A percentile compares a stretch with the other conserved stretches of the same genome.
These are phyloP conservation scores for Meira nashicola DNA, from an alignment of 1,284 basidiomycete species.

Conservation along the genomic window DNA sequence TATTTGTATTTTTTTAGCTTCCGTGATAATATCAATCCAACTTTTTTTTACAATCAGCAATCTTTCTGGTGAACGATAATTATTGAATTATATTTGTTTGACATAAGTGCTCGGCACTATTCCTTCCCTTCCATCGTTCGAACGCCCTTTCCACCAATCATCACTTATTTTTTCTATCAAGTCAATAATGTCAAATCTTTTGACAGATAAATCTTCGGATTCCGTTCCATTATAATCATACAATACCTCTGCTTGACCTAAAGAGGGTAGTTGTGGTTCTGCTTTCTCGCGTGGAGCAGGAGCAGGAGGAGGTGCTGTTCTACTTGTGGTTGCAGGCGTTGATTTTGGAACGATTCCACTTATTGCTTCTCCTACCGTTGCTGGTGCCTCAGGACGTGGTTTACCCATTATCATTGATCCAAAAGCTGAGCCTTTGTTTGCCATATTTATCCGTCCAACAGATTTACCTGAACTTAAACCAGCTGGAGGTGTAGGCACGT, in stretches of 20 bases:
- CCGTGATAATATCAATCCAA: too few species aligned
- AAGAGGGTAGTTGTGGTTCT: neutral
- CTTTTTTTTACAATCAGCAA: too few species aligned
- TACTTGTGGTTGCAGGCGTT: too few species aligned
- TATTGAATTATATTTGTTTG: neutral
- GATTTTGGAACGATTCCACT: neutral
- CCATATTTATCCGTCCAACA: constrained; percentile 2
- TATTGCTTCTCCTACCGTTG: neutral
- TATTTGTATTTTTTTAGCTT: too few species aligned
- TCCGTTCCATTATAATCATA: constrained; percentile 24
- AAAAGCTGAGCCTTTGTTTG: constrained; percentile 5
- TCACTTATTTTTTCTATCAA: constrained; percentile 34
- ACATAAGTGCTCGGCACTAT: constrained; percentile 42
- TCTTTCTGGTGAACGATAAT: too few species aligned
- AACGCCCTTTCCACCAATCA: constrained; percentile 40
- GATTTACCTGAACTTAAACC: constrained; percentile 1
- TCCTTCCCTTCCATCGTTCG: constrained; percentile 21
- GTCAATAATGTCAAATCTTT: constrained; percentile 28
- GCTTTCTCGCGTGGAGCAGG: neutral
- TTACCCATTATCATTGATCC: constrained; percentile 2
- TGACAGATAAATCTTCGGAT: constrained; percentile 29
- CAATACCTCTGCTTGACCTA: constrained; percentile 9
- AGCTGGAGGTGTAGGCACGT: neutral
- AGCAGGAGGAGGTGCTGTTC: neutral
- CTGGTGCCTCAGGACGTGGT: neutral